Percentiles rank a stretch among this genome's conserved stretches.
phyloP scores from a whole-genome alignment of 495 filamentous ascomycete genomes.

The Amphirosellinia nigrospora region DNA sequence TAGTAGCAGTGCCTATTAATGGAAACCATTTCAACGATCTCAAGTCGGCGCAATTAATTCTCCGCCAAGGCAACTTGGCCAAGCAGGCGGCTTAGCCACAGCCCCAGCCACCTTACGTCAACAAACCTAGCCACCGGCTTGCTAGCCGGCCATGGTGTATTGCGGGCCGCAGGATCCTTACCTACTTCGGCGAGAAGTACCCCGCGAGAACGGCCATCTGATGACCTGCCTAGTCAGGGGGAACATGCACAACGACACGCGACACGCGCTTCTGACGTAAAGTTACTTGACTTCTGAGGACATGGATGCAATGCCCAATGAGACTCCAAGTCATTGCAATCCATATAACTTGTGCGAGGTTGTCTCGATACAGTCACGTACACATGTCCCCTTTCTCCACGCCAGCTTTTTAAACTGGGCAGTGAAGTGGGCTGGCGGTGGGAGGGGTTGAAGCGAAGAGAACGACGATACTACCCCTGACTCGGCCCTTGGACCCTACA shows the following conservation, averaged over 20 bases:
- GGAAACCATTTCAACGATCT: background rate
- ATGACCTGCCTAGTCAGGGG: slow-evolving; percentile 10
- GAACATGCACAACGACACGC: slow-evolving; percentile 3
- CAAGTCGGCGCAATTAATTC: no score
- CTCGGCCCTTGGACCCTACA: background rate
- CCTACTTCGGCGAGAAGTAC: background rate
- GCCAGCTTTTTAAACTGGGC: background rate
- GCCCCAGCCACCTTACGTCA: no score
- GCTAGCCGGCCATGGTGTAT: background rate
- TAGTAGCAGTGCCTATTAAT: background rate
- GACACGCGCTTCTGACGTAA: slow-evolving; percentile 6
- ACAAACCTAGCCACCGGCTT: no score
- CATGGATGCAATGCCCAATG: background rate
- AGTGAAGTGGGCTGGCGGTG: background rate
- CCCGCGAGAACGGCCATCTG: background rate
- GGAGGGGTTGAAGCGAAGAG: no score
- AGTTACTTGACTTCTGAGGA: background rate
- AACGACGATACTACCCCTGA: background rate
- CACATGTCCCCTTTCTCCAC: background rate
- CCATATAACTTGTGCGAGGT: background rate
- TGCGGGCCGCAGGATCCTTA: background rate
- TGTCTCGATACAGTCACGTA: background rate
- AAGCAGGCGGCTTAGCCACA: no score
- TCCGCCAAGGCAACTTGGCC: no score
- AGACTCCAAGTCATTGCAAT: background rate